Base-by-base conservation (phyloP, 2,329 filamentous ascomycete species). In the Aspergillus sp. region DNA sequence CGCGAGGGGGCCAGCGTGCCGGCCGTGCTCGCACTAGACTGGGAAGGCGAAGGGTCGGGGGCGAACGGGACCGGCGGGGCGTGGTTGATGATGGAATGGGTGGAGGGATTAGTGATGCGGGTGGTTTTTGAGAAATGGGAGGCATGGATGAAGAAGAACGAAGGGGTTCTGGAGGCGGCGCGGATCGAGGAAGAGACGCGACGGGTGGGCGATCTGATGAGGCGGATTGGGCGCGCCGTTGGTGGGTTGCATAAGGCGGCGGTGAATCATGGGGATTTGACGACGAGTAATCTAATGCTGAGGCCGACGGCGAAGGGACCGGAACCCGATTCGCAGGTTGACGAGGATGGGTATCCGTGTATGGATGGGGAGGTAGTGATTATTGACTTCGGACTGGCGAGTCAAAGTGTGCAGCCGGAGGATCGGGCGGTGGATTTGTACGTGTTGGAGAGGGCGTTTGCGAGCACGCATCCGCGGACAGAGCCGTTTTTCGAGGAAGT, bases 251-350 rank as follows among this genome's bases (percentile, higher is more conserved):
- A 99, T 80, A 84, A 83, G 56, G 83, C 87, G n/a, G 94, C 94
- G 16, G 85, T 98, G 57, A 87, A 96, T 60, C 95, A 99, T 79
- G 95, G 95, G 46, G 95, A 99, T 79, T 78, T 99, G 78, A 99
- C 95, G 61, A 99, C 93, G 64, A 97, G 93, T 78, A 99, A 99
- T 77, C 84, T 99, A 79, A 97, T 99, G 89, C 73, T 98, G 66
- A 75, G 85, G 61, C 81, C 82, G 14, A 71, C 70, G 20, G 54
- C 49, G 6, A 49, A 61, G 18, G 59, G 59, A 6, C 54, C 36
- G 54, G 60, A 55, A 32, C 58, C 36, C 55, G 61, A 59, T 24
- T 58, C 64, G 16, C 62, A 53, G 32, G 68, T 65, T 12, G 65
- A 54, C 6, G 56, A 65, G 5, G 64, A 67, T 18, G 65, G 61